These are phyloP conservation scores for Aspergillus fischeri DNA, from an alignment of 2,329 filamentous ascomycete genomes.

Conservation along the genomic window DNA sequence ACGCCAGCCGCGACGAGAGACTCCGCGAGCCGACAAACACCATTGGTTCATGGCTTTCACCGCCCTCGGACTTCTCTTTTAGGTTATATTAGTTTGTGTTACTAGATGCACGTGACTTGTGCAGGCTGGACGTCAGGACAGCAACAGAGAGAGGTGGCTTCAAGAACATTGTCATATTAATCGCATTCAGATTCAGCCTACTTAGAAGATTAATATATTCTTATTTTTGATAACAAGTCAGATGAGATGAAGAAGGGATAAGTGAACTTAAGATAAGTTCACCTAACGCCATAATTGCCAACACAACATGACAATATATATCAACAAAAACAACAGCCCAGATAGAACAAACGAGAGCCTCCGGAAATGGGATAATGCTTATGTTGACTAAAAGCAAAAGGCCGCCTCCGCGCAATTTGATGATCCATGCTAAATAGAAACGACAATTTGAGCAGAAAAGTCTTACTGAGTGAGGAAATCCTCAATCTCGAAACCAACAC, in stretches of 20 bases:
- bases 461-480: slow-evolving; percentile 56
- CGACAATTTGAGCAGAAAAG: neutral
- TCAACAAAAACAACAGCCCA: neutral
- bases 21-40: neutral
- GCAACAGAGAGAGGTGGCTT: neutral
- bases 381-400: neutral
- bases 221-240: neutral
- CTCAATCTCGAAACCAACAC: slow-evolving; percentile 80
- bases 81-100: slow-evolving; percentile 5
- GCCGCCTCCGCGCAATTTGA: slow-evolving; percentile 2
- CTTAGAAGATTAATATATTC: neutral
- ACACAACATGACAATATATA: neutral
- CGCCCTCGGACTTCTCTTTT: slow-evolving; percentile 7
- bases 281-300: neutral
- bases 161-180: neutral
- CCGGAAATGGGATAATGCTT: neutral
- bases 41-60: slow-evolving; percentile 3
- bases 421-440: neutral
- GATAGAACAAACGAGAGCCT: neutral
- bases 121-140: neutral
- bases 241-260: neutral
- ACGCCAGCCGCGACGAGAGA: neutral
- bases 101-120: neutral
- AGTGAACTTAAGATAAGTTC: neutral
- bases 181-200: neutral